Evolutionary conservation across 352 stramenopile species (phyloP).

Genomic region (Phytophthora hybrid): DNA sequence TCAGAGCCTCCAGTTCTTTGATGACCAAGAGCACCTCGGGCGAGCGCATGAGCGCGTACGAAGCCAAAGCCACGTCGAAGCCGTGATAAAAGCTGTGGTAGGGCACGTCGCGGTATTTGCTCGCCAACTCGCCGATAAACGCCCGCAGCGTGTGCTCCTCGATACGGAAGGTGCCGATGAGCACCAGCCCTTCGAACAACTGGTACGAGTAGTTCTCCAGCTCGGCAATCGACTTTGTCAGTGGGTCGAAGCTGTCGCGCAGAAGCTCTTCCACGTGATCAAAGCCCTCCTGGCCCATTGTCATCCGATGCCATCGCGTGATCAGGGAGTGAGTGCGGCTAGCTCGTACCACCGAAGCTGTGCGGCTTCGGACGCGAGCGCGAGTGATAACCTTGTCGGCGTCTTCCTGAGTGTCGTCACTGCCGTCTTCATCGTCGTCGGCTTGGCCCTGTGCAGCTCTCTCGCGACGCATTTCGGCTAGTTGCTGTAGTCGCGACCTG

Average conservation of each 20-base stretch:
- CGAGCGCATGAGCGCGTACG: conserved; percentile 68
- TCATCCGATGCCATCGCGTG: conserved; percentile 68
- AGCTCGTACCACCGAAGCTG: conserved; percentile 52
- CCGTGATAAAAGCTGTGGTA: conserved; percentile 92
- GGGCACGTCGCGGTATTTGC: conserved; percentile 70
- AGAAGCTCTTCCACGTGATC: conserved; percentile 56
- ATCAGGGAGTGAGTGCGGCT: conserved; percentile 61
- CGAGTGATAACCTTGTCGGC: conserved; percentile 13
- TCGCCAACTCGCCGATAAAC: conserved; percentile 68
- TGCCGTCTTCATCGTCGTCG: conserved; percentile 47
- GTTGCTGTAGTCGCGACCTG: conserved; percentile 24
- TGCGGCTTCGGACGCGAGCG: conserved; percentile 45
- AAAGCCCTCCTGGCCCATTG: conserved; percentile 47
- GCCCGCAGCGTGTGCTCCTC: conserved; percentile 48
- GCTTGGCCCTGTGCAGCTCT: conserved; percentile 33
- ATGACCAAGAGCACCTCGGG: conserved; percentile 67
- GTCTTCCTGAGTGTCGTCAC: conserved; percentile 23
- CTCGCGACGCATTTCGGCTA: conserved; percentile 14
- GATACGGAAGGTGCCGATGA: conserved; percentile 79
- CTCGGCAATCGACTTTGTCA: conserved; percentile 65
- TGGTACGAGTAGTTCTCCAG: conserved; percentile 67
- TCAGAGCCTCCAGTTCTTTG: conserved; percentile 79
- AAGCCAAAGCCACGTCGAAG: conserved; percentile 78
- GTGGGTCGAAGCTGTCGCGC: conserved; percentile 60
- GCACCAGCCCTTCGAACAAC: conserved; percentile 68